Evolutionary conservation across 2,329 filamentous ascomycete genomes (phyloP).

Genomic region (Penicillium sp.): DNA sequence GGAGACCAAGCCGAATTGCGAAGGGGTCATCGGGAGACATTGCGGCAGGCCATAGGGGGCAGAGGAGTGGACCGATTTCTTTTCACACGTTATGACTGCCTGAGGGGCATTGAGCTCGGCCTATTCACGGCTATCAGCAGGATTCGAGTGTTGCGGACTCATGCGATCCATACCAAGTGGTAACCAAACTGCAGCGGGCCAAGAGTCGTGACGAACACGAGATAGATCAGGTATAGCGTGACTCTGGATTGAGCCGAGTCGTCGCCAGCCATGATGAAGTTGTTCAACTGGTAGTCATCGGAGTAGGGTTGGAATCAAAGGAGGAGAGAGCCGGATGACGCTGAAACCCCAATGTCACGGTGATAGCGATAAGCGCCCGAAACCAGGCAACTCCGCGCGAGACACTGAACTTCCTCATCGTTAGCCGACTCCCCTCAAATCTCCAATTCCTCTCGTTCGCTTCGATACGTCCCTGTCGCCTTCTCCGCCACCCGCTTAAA

Average conservation of each 20-base stretch:
- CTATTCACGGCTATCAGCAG: conserved; percentile 44
- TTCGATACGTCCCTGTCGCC: background rate
- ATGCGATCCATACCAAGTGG: conserved; percentile 66
- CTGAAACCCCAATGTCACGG: background rate
- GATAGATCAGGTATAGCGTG: conserved; percentile 73
- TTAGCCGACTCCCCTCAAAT: background rate
- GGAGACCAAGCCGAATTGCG: conserved; percentile 79
- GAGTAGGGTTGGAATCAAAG: background rate
- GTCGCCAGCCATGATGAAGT: conserved; percentile 24
- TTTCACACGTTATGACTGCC: conserved; percentile 85
- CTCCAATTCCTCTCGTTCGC: background rate
- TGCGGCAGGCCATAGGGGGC: conserved; percentile 47
- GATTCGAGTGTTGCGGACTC: background rate
- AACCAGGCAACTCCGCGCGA: background rate
- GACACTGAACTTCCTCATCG: background rate
- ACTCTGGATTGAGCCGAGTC: conserved; percentile 39
- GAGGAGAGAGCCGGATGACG: background rate
- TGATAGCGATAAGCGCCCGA: background rate
- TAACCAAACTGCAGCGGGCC: conserved; percentile 94
- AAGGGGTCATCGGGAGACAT: conserved; percentile 85
- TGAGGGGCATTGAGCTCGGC: conserved; percentile 94
- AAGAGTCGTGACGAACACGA: conserved; percentile 73
- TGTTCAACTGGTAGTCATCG: background rate
- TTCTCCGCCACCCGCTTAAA: background rate
- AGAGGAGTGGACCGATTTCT: conserved; percentile 49